Percentiles rank a stretch among this genome's conserved stretches.
phyloP scores from a whole-genome alignment of 345 rosid genomes.

The Melaleuca alternifolia region DNA sequence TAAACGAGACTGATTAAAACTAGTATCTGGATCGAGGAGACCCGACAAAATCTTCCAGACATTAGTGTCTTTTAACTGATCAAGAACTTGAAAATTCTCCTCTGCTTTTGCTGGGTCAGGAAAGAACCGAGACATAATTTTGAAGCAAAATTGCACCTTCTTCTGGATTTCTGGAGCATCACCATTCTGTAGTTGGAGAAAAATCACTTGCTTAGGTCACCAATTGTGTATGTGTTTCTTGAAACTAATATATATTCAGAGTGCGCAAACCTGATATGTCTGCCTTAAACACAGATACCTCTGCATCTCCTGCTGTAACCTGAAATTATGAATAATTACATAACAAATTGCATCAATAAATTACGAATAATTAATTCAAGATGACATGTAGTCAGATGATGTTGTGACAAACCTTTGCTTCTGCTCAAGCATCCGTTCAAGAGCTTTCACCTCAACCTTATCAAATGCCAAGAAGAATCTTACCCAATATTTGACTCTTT shows the following conservation, averaged over 20 bases:
- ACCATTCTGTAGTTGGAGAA: constrained; percentile 44
- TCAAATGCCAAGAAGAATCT: constrained; percentile 70
- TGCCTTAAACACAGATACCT: constrained; percentile 72
- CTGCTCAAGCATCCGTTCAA: constrained; percentile 88
- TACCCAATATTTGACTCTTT: constrained; percentile 66
- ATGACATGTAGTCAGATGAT: not conserved
- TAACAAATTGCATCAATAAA: not conserved
- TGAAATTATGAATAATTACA: constrained; percentile 25
- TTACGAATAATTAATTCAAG: not conserved
- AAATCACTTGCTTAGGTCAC: not conserved
- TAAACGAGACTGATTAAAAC: constrained; percentile 45
- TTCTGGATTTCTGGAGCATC: constrained; percentile 83
- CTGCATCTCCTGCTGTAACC: constrained; percentile 98
- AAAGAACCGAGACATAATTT: constrained; percentile 85
- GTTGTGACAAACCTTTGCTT: constrained; percentile 62
- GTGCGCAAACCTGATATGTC: constrained; percentile 59
- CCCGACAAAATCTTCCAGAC: constrained; percentile 74
- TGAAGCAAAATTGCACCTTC: constrained; percentile 62
- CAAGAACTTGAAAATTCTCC: constrained; percentile 82
- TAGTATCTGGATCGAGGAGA: constrained; percentile 66
- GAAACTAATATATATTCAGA: not conserved
- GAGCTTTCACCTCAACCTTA: constrained; percentile 79
- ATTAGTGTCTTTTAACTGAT: constrained; percentile 88
- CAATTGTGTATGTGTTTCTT: not conserved
- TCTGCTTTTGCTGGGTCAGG: constrained; percentile 75